These are phyloP conservation scores for Paraurostyla sp. DNA, from an alignment of 73 alveolate genomes.

Conservation along the genomic window DNA sequence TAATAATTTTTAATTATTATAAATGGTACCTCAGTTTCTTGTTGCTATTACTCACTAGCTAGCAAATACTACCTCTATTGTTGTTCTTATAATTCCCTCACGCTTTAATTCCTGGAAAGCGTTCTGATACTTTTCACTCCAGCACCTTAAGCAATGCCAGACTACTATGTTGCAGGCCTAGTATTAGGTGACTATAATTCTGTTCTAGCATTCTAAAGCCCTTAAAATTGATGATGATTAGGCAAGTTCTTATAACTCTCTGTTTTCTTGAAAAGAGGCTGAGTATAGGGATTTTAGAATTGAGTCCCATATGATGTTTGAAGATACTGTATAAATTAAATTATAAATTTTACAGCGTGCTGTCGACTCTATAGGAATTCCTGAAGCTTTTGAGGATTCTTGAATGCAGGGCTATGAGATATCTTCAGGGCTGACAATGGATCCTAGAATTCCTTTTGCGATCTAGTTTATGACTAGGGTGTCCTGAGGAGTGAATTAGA, in stretches of 20 bases:
- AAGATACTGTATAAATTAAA: not conserved
- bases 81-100: not conserved
- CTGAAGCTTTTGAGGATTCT: not conserved
- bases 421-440: conserved; percentile 17
- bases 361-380: not conserved
- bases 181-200: no score
- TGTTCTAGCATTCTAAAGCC: no score
- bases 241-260: not conserved
- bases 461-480: not conserved
- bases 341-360: not conserved
- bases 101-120: not conserved
- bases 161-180: not conserved
- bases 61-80: not conserved
- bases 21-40: not conserved
- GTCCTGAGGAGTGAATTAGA: not conserved
- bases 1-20: no score
- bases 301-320: not conserved
- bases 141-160: conserved; percentile 18
- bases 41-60: not conserved
- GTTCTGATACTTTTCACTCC: conserved; percentile 36
- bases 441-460: not conserved
- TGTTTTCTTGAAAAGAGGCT: not conserved
- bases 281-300: not conserved
- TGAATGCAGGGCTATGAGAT: not conserved
- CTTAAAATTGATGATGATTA: conserved; percentile 12